Evolutionary conservation across 768 basidiomycete species (phyloP), one percentile per base, ranked within the genome.

Genomic region (Boletus reticuloceps): DNA sequence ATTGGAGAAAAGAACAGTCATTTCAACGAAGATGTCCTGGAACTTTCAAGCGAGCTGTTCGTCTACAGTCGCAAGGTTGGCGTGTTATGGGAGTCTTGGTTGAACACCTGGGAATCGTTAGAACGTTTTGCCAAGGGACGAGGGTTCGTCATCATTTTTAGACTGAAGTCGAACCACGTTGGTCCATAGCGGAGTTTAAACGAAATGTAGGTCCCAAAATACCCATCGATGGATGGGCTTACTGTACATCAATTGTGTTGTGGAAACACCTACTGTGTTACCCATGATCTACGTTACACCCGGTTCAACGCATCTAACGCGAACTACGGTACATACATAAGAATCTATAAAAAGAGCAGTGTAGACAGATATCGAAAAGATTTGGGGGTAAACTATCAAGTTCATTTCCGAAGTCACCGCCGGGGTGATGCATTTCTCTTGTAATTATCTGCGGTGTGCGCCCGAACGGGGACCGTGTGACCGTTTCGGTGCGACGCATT

Each of bases 1-100:
- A 45, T 82, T 82, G 55, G 73, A 76, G 69, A 87, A 87, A 55
- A 81, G 77, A 41, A 85, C 74, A 31, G 85, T 85, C 85, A 87
- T 86, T 12, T 12, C 38, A 14, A 27, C 37, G 43, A 37, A 40
- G 45, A 40, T 4, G 55, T 42, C 36, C 51, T 39, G 32, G 38
- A 39, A 31, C 55, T 25, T 41, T 38, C 39, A 34, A 52, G 41
- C 41, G 11, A 34, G 52, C 60, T 42, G 57, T 25, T 53, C 44
- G 58, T 59, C 20, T 53, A 50, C 40, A 36, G 53, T 52, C 37
- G 41, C 22, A 50, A 46, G 42, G 55, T 32, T 44, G 32, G 53
- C 19, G 25, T 47, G 46, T 32, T 38, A 53, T 56, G 58, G 47
- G 51, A 43, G 47, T 48, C 12, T 11, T 31, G 13, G 38, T 34